These are phyloP conservation scores for Geotrichum citri-aurantii DNA, from an alignment of 1,139 yeast species.

Conservation along the genomic window DNA sequence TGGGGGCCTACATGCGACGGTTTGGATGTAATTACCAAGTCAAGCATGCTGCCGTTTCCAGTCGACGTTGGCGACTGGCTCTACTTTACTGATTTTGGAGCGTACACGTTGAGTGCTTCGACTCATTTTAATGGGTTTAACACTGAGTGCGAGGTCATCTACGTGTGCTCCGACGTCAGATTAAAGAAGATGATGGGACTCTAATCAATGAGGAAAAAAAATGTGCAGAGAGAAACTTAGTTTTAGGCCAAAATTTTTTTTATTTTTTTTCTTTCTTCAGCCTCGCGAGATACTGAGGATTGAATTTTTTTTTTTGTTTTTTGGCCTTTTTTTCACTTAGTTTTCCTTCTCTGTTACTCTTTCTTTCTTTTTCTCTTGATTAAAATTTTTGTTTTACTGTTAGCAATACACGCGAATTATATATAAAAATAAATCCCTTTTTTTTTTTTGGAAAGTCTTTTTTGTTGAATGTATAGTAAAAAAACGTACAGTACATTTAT, in stretches of 20 bases:
- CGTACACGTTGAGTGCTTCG: slow-evolving; percentile 90
- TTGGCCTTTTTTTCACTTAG: not conserved
- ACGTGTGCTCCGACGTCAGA: slow-evolving; percentile 47
- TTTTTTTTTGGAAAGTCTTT: not conserved
- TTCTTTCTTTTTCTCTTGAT: not conserved
- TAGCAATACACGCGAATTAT: not conserved
- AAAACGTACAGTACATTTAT: too few species aligned
- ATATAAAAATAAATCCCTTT: not conserved
- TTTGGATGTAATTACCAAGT: slow-evolving; percentile 69
- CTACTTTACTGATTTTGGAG: slow-evolving; percentile 78
- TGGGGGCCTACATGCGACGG: slow-evolving; percentile 99
- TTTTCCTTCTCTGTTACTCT: not conserved
- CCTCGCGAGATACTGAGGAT: not conserved
- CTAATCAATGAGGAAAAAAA: not conserved
- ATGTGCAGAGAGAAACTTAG: not conserved
- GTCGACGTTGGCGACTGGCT: slow-evolving; percentile 89
- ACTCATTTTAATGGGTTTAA: slow-evolving; percentile 83
- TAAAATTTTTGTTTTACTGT: not conserved
- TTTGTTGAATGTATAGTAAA: not conserved
- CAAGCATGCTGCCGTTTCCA: slow-evolving; percentile 49
- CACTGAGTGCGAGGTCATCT: slow-evolving; percentile 53
- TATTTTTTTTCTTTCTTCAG: not conserved
- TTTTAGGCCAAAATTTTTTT: slow-evolving; percentile 1
- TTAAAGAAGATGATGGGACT: slow-evolving; percentile 15
- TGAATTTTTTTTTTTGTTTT: slow-evolving; percentile 6